Conservation (phyloP, 306 rosid species). For the Castanea sativa region DNA sequence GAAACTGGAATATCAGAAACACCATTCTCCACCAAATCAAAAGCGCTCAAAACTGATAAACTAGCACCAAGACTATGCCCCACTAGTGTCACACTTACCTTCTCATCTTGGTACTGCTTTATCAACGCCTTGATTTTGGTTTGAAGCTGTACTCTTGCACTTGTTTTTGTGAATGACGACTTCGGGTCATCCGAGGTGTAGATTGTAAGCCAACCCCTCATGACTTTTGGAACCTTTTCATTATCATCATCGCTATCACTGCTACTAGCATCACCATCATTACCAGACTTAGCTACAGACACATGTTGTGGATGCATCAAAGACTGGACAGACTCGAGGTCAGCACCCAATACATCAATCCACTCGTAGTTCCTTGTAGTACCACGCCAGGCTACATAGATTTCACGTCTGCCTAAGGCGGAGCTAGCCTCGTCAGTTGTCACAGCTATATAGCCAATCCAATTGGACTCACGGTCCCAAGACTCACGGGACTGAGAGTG, state of each 20-base stretch:
- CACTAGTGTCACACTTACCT: constrained; percentile 38
- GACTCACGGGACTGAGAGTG: constrained; percentile 55
- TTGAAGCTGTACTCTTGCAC: constrained; percentile 46
- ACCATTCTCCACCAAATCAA: constrained; percentile 61
- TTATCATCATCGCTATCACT: constrained; percentile 11
- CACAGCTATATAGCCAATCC: constrained; percentile 70
- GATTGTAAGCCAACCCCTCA: constrained; percentile 69
- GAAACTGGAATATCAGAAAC: constrained; percentile 46
- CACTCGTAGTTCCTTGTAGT: constrained; percentile 57
- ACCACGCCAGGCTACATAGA: constrained; percentile 69
- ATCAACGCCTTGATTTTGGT: constrained; percentile 24
- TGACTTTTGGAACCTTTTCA: constrained; percentile 32
- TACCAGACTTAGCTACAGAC: not conserved
- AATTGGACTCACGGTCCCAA: constrained; percentile 74
- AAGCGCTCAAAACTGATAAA: constrained; percentile 45
- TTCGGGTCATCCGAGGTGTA: constrained; percentile 46
- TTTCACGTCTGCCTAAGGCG: constrained; percentile 50
- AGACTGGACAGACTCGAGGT: constrained; percentile 15
- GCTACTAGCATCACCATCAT: not conserved
- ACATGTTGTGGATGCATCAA: constrained; percentile 21
- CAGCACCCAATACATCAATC: constrained; percentile 42
- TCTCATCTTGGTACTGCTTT: constrained; percentile 40
- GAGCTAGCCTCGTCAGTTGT: constrained; percentile 34
- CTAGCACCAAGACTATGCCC: constrained; percentile 71
- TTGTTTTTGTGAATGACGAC: constrained; percentile 42